Evolutionary conservation across 306 rosid genomes (phyloP).

Genomic region (Trichosanthes cucumerina): DNA sequence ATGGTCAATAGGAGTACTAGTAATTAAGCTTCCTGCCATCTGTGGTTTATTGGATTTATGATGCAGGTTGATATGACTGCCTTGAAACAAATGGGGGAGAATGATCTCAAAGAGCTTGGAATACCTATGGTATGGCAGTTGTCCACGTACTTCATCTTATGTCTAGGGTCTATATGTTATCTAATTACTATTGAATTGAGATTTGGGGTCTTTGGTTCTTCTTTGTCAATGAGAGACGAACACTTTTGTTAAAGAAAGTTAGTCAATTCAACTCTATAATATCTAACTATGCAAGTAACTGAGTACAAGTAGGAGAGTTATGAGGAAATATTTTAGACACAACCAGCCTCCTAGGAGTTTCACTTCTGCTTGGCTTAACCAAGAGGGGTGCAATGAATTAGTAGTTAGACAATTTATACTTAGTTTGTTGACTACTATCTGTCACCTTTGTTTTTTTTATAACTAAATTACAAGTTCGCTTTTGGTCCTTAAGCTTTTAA

Average conservation of each 20-base stretch:
- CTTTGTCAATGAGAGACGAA: not conserved
- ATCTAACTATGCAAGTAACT: not conserved
- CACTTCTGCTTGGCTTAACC: not conserved
- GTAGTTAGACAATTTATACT: not conserved
- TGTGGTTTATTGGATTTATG: constrained; percentile 1
- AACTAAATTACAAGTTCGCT: too few species aligned
- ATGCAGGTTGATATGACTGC: constrained; percentile 88
- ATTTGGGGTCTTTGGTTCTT: not conserved
- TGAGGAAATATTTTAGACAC: not conserved
- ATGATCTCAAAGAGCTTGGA: constrained; percentile 93
- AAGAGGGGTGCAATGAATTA: not conserved
- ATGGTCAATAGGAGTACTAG: not conserved
- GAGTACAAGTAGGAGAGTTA: not conserved
- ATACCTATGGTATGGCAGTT: constrained; percentile 75
- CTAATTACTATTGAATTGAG: not conserved
- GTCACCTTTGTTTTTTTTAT: too few species aligned
- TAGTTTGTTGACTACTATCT: too few species aligned
- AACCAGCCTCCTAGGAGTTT: not conserved
- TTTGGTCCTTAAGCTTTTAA: too few species aligned
- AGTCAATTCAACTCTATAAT: not conserved
- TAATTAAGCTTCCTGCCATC: not conserved
- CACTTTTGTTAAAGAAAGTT: not conserved
- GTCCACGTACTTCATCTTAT: constrained; percentile 7
- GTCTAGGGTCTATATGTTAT: not conserved
- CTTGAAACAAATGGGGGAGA: constrained; percentile 91